A percentile compares a stretch with the other conserved stretches of the same genome.
Evolutionary conservation across 345 rosid genomes (phyloP).

Genomic region (Luvunga scandens): DNA sequence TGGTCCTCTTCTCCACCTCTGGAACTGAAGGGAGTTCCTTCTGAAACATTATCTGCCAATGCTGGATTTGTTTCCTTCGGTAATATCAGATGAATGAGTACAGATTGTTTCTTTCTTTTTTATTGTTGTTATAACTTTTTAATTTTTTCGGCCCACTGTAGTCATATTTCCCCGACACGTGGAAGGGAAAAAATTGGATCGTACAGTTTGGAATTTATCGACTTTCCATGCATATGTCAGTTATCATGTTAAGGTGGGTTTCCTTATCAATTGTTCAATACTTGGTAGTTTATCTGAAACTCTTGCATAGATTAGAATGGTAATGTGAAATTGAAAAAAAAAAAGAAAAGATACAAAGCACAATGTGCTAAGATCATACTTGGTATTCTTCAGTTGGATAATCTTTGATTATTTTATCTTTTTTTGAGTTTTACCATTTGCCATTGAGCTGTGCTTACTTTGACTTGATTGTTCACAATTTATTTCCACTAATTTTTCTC

Average conservation of each 20-base stretch:
- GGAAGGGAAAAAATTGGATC: slow-evolving; percentile 83
- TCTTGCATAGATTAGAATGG: background rate
- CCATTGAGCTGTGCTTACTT: background rate
- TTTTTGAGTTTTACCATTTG: background rate
- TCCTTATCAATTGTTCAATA: slow-evolving; percentile 1
- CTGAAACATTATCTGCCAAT: slow-evolving; percentile 72
- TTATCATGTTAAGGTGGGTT: slow-evolving; percentile 87
- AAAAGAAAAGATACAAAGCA: background rate
- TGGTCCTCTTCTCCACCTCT: slow-evolving; percentile 80
- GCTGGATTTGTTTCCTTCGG: slow-evolving; percentile 98
- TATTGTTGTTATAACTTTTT: slow-evolving; percentile 16
- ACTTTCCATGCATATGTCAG: slow-evolving; percentile 96
- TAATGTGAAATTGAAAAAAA: too few species aligned
- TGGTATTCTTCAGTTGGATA: too few species aligned
- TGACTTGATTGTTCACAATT: slow-evolving; percentile 6
- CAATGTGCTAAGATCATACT: too few species aligned
- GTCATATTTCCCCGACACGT: slow-evolving; percentile 88
- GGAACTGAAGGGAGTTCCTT: slow-evolving; percentile 70
- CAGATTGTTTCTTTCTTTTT: background rate
- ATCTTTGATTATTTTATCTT: background rate
- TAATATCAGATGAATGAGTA: slow-evolving; percentile 27
- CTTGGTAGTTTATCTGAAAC: background rate
- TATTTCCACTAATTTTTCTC: slow-evolving; percentile 12
- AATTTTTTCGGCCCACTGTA: slow-evolving; percentile 26
- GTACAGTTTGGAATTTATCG: slow-evolving; percentile 83